Conservation (phyloP, 176 grass and related monocot species). For the Zoysia japonica region DNA sequence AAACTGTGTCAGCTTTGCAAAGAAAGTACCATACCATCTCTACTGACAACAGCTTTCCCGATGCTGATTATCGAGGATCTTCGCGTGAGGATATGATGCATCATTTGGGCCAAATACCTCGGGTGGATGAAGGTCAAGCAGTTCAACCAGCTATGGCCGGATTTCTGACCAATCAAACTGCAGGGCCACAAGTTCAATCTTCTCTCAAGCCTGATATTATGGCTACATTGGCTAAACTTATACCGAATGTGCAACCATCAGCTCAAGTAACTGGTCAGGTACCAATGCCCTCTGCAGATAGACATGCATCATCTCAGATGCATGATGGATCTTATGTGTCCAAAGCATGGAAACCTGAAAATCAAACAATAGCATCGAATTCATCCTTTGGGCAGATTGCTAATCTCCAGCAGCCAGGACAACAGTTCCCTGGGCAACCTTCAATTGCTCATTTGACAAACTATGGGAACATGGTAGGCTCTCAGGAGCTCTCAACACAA, state of each 20-base stretch:
- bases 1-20: constrained; percentile 34
- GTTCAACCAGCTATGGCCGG: constrained; percentile 44
- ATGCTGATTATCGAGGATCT: constrained; percentile 44
- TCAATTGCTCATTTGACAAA: constrained; percentile 43
- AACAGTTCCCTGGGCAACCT: constrained; percentile 52
- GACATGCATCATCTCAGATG: constrained; percentile 25
- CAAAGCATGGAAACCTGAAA: constrained; percentile 45
- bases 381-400: constrained; percentile 39
- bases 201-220: constrained; percentile 82
- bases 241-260: constrained; percentile 56
- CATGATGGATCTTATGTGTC: constrained; percentile 37
- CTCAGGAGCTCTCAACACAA: constrained; percentile 46
- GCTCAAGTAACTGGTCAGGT: constrained; percentile 46
- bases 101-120: constrained; percentile 35
- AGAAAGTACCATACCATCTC: constrained; percentile 45
- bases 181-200: constrained; percentile 51
- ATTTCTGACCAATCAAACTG: constrained; percentile 34
- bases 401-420: constrained; percentile 46
- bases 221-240: constrained; percentile 67
- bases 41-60: constrained; percentile 31
- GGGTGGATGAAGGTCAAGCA: constrained; percentile 40
- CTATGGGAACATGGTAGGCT: constrained; percentile 35
- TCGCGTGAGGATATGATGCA: constrained; percentile 38
- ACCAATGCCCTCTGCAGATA: constrained; percentile 27
- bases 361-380: constrained; percentile 33